These are phyloP conservation scores for Xerocomus nothofagi DNA, from an alignment of 1,284 basidiomycete genomes.

Conservation along the genomic window DNA sequence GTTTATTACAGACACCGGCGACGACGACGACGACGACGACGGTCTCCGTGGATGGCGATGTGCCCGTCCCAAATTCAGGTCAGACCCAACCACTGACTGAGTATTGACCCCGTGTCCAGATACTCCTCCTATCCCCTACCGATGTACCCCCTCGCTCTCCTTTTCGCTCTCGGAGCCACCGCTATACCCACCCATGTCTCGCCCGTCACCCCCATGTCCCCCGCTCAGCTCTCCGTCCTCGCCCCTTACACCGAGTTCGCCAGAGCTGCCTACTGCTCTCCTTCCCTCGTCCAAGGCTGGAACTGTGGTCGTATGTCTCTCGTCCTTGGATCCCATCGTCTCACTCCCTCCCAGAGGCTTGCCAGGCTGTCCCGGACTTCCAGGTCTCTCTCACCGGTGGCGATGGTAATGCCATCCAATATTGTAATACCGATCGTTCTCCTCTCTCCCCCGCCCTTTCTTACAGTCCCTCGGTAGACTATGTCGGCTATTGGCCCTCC, in stretches of 20 bases:
- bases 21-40: background rate
- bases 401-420: conserved; percentile 38
- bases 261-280: conserved; percentile 51
- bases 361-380: conserved; percentile 39
- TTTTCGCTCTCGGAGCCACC: conserved; percentile 6
- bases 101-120: too few species aligned
- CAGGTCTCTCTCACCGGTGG: conserved; percentile 39
- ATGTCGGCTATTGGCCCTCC: conserved; percentile 37
- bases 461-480: conserved; percentile 25
- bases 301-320: conserved; percentile 44
- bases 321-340: background rate
- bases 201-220: conserved; percentile 36
- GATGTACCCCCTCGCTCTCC: conserved; percentile 9
- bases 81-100: too few species aligned
- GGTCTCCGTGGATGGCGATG: background rate
- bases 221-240: conserved; percentile 38
- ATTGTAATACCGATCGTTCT: conserved; percentile 31
- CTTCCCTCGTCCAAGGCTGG: conserved; percentile 42
- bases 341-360: conserved; percentile 31
- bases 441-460: conserved; percentile 3
- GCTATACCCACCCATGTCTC: conserved; percentile 15
- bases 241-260: conserved; percentile 51
- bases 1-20: background rate
- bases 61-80: too few species aligned
- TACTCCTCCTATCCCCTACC: background rate